Conservation (phyloP, 2,329 filamentous ascomycete genomes). For the Phoma sp. region DNA sequence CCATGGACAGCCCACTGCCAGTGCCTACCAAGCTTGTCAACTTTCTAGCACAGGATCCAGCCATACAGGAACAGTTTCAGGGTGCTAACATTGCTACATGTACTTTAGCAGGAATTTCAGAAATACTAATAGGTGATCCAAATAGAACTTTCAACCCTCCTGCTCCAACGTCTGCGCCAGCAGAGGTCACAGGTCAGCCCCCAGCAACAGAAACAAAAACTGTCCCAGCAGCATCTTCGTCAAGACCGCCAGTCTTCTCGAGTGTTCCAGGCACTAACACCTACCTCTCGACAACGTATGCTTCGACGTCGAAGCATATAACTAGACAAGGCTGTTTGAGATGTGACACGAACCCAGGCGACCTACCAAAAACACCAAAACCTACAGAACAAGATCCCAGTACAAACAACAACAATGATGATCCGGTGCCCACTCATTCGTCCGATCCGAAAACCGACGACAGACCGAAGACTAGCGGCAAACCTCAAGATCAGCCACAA, state of each 20-base stretch:
- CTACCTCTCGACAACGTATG: constrained; percentile 35
- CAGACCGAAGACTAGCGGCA: constrained; percentile 8
- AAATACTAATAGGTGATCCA: constrained; percentile 1
- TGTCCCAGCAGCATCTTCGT: background rate
- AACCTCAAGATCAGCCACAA: constrained; percentile 1
- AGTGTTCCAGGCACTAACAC: constrained; percentile 27
- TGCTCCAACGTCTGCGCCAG: constrained; percentile 4
- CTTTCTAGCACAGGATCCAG: constrained; percentile 30
- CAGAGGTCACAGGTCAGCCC: background rate
- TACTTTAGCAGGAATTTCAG: constrained; percentile 9
- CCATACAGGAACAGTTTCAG: constrained; percentile 28
- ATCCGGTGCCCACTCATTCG: background rate
- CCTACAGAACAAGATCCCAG: constrained; percentile 7
- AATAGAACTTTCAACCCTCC: background rate
- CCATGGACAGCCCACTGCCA: constrained; percentile 9
- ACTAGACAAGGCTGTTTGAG: constrained; percentile 37
- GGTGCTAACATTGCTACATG: constrained; percentile 42
- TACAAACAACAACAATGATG: constrained; percentile 3
- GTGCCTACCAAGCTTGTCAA: constrained; percentile 33
- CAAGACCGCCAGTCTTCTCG: background rate
- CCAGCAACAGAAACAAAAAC: background rate
- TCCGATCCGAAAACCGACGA: constrained; percentile 5
- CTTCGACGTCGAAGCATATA: constrained; percentile 34
- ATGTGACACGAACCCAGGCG: constrained; percentile 13
- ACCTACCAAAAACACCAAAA: constrained; percentile 4